Conservation (phyloP, 2,329 filamentous ascomycete species). For the Epichloe festucae region DNA sequence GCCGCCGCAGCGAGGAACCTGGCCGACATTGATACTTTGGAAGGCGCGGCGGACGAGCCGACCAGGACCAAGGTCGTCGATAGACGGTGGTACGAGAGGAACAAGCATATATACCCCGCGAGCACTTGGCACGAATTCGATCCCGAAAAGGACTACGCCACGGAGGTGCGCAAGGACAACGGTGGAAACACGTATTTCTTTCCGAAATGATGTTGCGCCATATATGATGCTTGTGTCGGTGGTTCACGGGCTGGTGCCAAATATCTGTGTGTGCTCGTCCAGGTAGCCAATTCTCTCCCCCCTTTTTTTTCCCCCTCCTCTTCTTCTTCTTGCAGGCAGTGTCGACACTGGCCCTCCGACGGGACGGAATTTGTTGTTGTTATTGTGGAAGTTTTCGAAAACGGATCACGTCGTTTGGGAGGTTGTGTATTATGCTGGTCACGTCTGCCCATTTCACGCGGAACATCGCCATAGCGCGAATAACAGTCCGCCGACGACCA, state of each 20-base stretch:
- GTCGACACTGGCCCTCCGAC: too few species aligned
- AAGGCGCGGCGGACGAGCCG: slow-evolving; percentile 69
- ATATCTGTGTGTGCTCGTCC: neutral
- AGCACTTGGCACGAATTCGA: slow-evolving; percentile 95
- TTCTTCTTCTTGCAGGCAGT: neutral
- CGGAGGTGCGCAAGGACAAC: slow-evolving; percentile 65
- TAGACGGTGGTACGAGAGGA: slow-evolving; percentile 89
- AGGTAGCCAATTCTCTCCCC: neutral
- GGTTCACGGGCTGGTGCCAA: neutral
- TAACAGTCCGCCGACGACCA: slow-evolving; percentile 27
- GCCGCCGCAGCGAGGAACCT: slow-evolving; percentile 25
- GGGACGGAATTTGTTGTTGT: too few species aligned
- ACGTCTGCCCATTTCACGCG: slow-evolving; percentile 15
- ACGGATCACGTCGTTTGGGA: too few species aligned
- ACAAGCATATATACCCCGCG: slow-evolving; percentile 96
- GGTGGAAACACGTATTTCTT: slow-evolving; percentile 94
- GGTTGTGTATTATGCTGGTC: neutral
- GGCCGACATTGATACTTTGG: slow-evolving; percentile 43
- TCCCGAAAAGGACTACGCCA: slow-evolving; percentile 72
- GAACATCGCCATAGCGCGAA: slow-evolving; percentile 22
- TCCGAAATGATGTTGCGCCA: slow-evolving; percentile 23
- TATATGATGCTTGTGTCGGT: neutral
- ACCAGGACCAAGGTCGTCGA: slow-evolving; percentile 87
- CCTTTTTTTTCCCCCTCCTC: neutral
- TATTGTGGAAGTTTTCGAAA: too few species aligned